phyloP scores from a whole-genome alignment of 2,329 filamentous ascomycete genomes.

The Botrytis porri region DNA sequence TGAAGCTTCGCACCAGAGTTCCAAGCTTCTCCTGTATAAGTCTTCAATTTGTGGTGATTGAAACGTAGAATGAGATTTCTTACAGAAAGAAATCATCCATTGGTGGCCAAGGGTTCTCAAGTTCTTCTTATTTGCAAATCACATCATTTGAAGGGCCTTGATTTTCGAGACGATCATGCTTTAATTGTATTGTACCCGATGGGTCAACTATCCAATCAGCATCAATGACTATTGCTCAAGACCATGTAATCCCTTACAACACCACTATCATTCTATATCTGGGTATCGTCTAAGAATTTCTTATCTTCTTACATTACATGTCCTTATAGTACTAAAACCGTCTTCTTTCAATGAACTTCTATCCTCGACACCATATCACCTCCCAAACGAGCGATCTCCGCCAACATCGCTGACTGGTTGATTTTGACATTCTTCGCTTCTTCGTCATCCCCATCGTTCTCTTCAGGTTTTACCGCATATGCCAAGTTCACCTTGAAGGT shows the following conservation, averaged over 20 bases:
- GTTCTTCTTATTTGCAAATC: not conserved
- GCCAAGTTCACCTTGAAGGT: constrained; percentile 69
- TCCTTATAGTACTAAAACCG: not conserved
- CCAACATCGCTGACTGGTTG: constrained; percentile 64
- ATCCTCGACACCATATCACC: constrained; percentile 67
- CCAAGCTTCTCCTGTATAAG: not conserved
- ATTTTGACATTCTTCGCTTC: constrained; percentile 54
- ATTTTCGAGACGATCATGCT: not conserved
- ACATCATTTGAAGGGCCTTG: not conserved
- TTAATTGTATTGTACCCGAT: not conserved
- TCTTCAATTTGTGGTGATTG: not conserved
- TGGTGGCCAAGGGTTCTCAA: not conserved
- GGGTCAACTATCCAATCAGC: not conserved
- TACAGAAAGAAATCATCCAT: not conserved
- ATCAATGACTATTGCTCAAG: not conserved
- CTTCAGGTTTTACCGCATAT: constrained; percentile 55
- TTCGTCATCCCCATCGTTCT: constrained; percentile 35
- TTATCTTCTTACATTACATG: not conserved
- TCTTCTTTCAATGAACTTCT: constrained; percentile 42
- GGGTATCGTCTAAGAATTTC: constrained; percentile 6
- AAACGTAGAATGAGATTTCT: not conserved
- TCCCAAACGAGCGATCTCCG: constrained; percentile 69
- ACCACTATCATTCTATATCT: not conserved
- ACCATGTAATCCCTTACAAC: not conserved
- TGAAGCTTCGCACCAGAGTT: not conserved